phyloP scores from a whole-genome alignment of 2,329 filamentous ascomycete species.

The Chalara sp. region DNA sequence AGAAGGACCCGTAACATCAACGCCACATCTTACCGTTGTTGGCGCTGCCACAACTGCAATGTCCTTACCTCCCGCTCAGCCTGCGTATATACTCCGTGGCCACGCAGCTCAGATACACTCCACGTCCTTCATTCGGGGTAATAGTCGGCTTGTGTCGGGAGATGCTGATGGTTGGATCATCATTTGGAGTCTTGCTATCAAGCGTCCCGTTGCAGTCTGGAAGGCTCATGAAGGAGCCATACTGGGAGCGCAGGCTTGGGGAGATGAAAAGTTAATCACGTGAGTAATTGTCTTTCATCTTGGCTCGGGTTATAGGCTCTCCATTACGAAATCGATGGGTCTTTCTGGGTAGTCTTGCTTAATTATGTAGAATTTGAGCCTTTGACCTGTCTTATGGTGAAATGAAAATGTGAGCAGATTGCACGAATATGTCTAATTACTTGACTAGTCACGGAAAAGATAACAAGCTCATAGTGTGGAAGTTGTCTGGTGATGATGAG shows the following conservation, averaged over 20 bases:
- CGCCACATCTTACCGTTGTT: too few relatives aligned
- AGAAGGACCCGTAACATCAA: too few relatives aligned
- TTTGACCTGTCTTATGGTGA: too few relatives aligned
- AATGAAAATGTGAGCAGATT: too few relatives aligned
- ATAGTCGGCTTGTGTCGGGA: conserved; percentile 73
- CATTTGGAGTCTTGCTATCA: conserved; percentile 76
- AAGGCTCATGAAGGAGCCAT: conserved; percentile 73
- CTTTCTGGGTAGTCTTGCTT: too few relatives aligned
- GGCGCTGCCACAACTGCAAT: conserved; percentile 6
- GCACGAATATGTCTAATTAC: too few relatives aligned
- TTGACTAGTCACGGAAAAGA: conserved; percentile 46
- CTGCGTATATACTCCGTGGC: conserved; percentile 66
- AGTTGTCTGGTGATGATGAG: conserved; percentile 56
- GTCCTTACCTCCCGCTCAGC: conserved; percentile 23
- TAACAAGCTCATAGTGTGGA: conserved; percentile 81
- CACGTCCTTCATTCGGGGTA: conserved; percentile 63
- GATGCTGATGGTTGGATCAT: conserved; percentile 88
- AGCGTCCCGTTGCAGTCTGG: conserved; percentile 81
- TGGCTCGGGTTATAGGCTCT: too few relatives aligned
- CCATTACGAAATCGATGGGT: too few relatives aligned
- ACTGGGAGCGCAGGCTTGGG: conserved; percentile 68
- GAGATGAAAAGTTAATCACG: conserved; percentile 71
- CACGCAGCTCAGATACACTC: conserved; percentile 77
- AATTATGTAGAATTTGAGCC: too few relatives aligned
- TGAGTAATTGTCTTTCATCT: conserved; percentile 38